Evolutionary conservation across 1,139 yeast species (phyloP).

Genomic region (Debaryomyces sp.): DNA sequence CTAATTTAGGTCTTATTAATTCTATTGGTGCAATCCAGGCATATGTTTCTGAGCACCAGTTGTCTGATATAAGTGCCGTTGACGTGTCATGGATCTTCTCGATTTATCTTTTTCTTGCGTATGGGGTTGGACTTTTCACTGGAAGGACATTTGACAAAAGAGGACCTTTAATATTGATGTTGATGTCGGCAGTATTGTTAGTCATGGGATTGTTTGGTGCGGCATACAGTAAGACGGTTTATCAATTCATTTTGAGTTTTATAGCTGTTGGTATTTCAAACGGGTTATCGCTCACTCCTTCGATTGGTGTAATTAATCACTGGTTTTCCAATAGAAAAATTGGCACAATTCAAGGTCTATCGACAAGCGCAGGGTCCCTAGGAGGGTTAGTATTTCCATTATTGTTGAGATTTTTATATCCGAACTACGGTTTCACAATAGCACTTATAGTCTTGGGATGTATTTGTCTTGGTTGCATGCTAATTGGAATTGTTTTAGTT

Average conservation of each 20-base stretch:
- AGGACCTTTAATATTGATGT: slow-evolving; percentile 50
- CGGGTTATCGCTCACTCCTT: slow-evolving; percentile 58
- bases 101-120: slow-evolving; percentile 56
- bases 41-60: slow-evolving; percentile 56
- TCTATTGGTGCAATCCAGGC: slow-evolving; percentile 69
- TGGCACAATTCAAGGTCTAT: slow-evolving; percentile 58
- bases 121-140: slow-evolving; percentile 55
- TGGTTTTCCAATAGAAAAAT: slow-evolving; percentile 45
- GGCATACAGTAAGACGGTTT: slow-evolving; percentile 49
- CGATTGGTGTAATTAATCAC: slow-evolving; percentile 42
- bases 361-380: slow-evolving; percentile 64
- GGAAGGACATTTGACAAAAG: slow-evolving; percentile 50
- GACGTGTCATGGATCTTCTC: slow-evolving; percentile 70
- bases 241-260: slow-evolving; percentile 59
- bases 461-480: slow-evolving; percentile 42
- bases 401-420: slow-evolving; percentile 54
- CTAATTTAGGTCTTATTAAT: slow-evolving; percentile 63
- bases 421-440: slow-evolving; percentile 60
- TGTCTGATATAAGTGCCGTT: slow-evolving; percentile 43
- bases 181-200: slow-evolving; percentile 41
- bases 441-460: slow-evolving; percentile 62
- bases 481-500: slow-evolving; percentile 40
- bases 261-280: slow-evolving; percentile 57
- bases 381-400: slow-evolving; percentile 67
- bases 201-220: slow-evolving; percentile 54